Base-by-base conservation (phyloP, 208 protist species). In the Acanthamoeba lugdunensis region DNA sequence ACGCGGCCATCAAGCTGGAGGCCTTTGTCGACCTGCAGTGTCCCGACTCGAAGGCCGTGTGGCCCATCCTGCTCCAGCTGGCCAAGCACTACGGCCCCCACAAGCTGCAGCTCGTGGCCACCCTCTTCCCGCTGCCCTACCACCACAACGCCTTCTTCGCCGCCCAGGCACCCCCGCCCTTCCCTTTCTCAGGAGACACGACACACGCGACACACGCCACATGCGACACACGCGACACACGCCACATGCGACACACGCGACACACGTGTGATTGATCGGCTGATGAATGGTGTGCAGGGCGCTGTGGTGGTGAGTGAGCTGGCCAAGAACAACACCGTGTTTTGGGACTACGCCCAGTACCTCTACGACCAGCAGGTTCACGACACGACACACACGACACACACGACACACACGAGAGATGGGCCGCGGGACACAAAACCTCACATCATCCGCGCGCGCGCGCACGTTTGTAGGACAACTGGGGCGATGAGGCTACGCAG, bases 61-160 rank as follows among this genome's bases (percentile, higher is more conserved):
- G 56, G 61, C 58, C 69, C 37, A 56, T 65, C 33, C 23, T 94
- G 63, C 61, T 61, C 4, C 4, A 30, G 25, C 25, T 92, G 63
- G 77, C 90, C 30, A 30, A 71, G n/a, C 45, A 95, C 75, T 95
- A 95, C 89, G 92, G 90, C 14, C 73, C 79, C 9, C 18, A 90
- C 45, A 65, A 37, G 28, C 87, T 89, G 30, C 61, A 67, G n/a
- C 25, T 95, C 21, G 50, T 95, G n/a, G 93, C 93, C 58, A 82
- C 82, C 9, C 56, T 93, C 28, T 95, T 95, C 69, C 94, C 94
- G 9, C 71, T 95, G 37, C 94, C 94, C 56, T 95, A 95, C 92
- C 94, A 95, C 90, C 94, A 81, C 92, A 93, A 95, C 85, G 89
- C 88, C 82, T 95, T 95, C 82, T 91, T 88, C 23, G 94, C 94